These are phyloP conservation scores for Mucor irregularis DNA, from an alignment of 371 early-diverging fungal species.

Conservation along the genomic window DNA sequence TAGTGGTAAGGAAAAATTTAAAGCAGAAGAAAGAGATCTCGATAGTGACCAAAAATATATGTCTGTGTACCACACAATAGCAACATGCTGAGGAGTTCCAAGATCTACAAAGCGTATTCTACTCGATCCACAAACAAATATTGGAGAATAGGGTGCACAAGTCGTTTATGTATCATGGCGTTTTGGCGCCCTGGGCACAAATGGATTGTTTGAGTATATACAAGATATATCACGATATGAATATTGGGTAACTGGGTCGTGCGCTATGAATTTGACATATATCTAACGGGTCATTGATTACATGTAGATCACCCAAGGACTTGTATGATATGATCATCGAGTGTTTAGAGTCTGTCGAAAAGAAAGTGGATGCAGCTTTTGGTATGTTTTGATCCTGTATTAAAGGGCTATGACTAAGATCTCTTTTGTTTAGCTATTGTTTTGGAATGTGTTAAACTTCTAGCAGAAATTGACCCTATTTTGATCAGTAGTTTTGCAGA, in stretches of 20 bases:
- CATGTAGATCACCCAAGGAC: conserved; percentile 32
- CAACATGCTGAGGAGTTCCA: conserved; percentile 23
- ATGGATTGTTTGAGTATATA: conserved; percentile 39
- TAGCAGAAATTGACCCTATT: conserved; percentile 27
- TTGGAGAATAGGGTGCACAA: conserved; percentile 39
- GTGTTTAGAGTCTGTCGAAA: conserved; percentile 31
- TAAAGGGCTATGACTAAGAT: too few relatives aligned
- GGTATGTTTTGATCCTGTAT: too few relatives aligned
- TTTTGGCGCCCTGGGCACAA: conserved; percentile 59
- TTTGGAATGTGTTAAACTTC: conserved; percentile 37
- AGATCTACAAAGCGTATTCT: conserved; percentile 37
- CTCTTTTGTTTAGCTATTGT: conserved; percentile 34
- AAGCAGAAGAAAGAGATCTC: not conserved
- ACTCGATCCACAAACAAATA: conserved; percentile 38
- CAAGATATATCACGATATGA: conserved; percentile 21
- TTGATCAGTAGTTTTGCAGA: conserved; percentile 13
- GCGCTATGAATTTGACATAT: too few relatives aligned
- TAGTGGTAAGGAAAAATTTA: conserved; percentile 18
- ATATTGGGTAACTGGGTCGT: too few relatives aligned
- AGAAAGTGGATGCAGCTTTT: conserved; percentile 52
- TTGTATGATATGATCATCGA: conserved; percentile 25
- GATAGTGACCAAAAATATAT: too few relatives aligned
- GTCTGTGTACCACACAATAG: too few relatives aligned
- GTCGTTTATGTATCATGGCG: conserved; percentile 51
- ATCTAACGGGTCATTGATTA: too few relatives aligned